These are phyloP conservation scores for Cladobotryum mycophilum DNA, from an alignment of 2,329 filamentous ascomycete genomes.

Conservation along the genomic window DNA sequence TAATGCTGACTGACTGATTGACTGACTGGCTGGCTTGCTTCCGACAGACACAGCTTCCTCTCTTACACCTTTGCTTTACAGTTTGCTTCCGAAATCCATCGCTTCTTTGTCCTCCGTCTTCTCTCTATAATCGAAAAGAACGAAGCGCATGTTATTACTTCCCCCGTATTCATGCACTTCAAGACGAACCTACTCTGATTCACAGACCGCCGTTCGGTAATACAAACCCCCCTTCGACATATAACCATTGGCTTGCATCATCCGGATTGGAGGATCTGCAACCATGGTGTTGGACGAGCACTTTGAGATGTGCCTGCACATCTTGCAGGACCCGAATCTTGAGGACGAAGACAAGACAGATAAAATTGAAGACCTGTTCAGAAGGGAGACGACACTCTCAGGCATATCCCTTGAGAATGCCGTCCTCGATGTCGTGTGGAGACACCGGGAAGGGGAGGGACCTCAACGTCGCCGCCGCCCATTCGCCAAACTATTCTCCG, in stretches of 20 bases:
- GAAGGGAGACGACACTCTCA: constrained; percentile 67
- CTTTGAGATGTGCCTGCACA: constrained; percentile 83
- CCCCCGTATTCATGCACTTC: no score
- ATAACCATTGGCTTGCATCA: constrained; percentile 3
- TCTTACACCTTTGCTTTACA: background rate
- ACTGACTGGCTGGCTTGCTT: background rate
- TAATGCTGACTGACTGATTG: background rate
- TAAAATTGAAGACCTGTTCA: constrained; percentile 78
- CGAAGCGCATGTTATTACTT: no score
- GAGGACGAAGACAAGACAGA: constrained; percentile 97
- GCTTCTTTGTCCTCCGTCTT: no score
- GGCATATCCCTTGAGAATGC: constrained; percentile 81
- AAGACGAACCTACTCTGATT: background rate
- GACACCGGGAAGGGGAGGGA: constrained; percentile 64
- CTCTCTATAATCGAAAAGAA: no score
- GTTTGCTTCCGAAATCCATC: no score
- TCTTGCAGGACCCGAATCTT: constrained; percentile 73
- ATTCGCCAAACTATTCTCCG: constrained; percentile 86
- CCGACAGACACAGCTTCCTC: background rate
- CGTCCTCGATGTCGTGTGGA: constrained; percentile 85
- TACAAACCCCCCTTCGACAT: background rate
- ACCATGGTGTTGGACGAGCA: constrained; percentile 88
- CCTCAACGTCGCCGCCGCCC: constrained; percentile 69
- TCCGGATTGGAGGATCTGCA: constrained; percentile 17
- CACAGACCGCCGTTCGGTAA: background rate